phyloP scores from a whole-genome alignment of 768 basidiomycete genomes.

The Amanita jacksonii region DNA sequence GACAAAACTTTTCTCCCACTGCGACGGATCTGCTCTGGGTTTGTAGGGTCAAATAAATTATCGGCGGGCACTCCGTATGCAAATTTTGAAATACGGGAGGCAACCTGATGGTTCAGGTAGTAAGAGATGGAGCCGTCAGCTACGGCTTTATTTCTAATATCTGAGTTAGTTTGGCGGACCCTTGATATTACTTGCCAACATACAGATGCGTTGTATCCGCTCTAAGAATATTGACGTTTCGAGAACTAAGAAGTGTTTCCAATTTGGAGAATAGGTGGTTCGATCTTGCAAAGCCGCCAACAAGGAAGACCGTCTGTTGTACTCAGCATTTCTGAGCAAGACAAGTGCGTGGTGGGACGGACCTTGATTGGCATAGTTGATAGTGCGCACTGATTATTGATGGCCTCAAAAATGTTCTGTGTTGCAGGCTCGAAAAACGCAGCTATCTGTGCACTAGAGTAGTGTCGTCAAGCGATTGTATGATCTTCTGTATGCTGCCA shows the following conservation, averaged over 20 bases:
- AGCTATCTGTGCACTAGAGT: not conserved
- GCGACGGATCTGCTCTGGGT: constrained; percentile 10
- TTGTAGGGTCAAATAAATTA: constrained; percentile 2
- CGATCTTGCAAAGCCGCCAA: constrained; percentile 45
- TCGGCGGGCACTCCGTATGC: constrained; percentile 10
- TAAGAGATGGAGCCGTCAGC: constrained; percentile 18
- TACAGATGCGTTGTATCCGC: constrained; percentile 36
- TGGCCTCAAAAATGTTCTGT: constrained; percentile 1
- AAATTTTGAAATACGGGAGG: constrained; percentile 10
- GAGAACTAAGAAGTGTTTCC: constrained; percentile 22
- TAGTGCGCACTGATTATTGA: not conserved
- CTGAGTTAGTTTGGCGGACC: not conserved
- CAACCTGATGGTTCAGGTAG: constrained; percentile 15
- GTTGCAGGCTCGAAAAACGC: constrained; percentile 7
- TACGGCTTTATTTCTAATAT: constrained; percentile 17
- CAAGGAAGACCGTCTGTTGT: constrained; percentile 31
- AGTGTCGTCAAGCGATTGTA: not conserved
- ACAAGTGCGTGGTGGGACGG: not conserved
- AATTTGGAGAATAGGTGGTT: constrained; percentile 36
- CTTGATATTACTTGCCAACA: constrained; percentile 13
- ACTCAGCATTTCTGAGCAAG: not conserved
- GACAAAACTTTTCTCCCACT: not conserved
- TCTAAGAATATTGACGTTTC: constrained; percentile 27
- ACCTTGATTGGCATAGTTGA: constrained; percentile 1
- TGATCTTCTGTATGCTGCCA: too few relatives aligned